Conservation (phyloP, 192 early-diverging fungal genomes). For the Coemansia reversa region DNA sequence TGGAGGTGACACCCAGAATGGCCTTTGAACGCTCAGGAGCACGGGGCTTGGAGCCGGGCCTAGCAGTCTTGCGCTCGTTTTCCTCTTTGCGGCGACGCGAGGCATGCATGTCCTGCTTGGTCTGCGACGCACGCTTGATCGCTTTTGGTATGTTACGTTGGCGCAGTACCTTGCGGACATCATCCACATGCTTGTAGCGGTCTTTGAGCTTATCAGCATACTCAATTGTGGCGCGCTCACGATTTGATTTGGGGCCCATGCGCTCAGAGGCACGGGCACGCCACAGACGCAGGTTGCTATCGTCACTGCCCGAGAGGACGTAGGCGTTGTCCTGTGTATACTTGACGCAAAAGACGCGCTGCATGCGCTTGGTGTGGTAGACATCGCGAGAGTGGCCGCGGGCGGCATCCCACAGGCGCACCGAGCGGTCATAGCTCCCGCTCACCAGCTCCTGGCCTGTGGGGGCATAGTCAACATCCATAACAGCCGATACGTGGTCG, state of each 20-base stretch:
- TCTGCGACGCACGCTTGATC: slow-evolving; percentile 77
- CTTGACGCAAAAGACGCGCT: slow-evolving; percentile 88
- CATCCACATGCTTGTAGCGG: slow-evolving; percentile 86
- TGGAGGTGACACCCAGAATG: slow-evolving; percentile 61
- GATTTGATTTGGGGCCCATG: slow-evolving; percentile 67
- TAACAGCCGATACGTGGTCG: slow-evolving; percentile 96
- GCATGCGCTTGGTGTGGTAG: slow-evolving; percentile 99
- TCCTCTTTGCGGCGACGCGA: slow-evolving; percentile 86
- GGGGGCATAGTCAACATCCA: slow-evolving; percentile 97
- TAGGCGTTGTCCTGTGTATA: slow-evolving; percentile 95
- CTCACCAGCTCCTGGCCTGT: slow-evolving; percentile 96
- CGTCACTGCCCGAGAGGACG: slow-evolving; percentile 93
- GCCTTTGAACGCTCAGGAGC: slow-evolving; percentile 71
- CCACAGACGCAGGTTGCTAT: slow-evolving; percentile 97
- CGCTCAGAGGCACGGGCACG: slow-evolving; percentile 92
- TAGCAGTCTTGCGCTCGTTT: slow-evolving; percentile 84
- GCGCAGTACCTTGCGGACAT: slow-evolving; percentile 82
- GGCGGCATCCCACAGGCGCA: slow-evolving; percentile 82
- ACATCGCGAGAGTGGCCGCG: slow-evolving; percentile 85
- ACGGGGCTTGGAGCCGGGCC: slow-evolving; percentile 56
- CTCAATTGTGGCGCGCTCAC: slow-evolving; percentile 75
- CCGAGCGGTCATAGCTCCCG: slow-evolving; percentile 91
- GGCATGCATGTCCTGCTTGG: slow-evolving; percentile 78
- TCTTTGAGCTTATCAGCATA: slow-evolving; percentile 91
- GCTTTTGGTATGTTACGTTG: slow-evolving; percentile 84